Conservation (phyloP, 179 eudicot species). For the Beta macrorhiza region DNA sequence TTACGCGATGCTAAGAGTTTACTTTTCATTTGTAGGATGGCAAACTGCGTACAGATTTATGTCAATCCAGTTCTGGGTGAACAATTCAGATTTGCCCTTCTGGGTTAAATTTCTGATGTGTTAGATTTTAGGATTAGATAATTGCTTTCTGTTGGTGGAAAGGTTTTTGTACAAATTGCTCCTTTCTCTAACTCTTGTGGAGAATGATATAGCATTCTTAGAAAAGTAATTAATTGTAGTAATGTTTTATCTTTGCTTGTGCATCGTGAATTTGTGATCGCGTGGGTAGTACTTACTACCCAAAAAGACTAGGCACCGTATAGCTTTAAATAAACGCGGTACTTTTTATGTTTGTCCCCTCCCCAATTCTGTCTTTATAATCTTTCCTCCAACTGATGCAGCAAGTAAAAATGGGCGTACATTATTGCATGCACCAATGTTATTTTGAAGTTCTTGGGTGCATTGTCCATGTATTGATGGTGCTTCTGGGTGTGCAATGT, state of each 20-base stretch:
- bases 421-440: no score
- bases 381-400: no score
- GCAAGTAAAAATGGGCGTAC: no score
- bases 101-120: not conserved
- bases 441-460: no score
- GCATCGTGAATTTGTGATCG: not conserved
- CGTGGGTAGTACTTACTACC: not conserved
- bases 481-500: no score
- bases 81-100: slow-evolving; percentile 8
- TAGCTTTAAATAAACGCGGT: no score
- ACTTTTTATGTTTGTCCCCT: no score
- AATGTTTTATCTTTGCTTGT: not conserved
- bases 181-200: not conserved
- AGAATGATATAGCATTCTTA: slow-evolving; percentile 1
- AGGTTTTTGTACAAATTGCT: slow-evolving; percentile 15
- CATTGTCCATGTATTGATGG: no score
- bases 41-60: not conserved
- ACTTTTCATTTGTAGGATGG: slow-evolving; percentile 13
- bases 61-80: slow-evolving; percentile 11
- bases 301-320: not conserved
- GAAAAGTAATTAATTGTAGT: not conserved
- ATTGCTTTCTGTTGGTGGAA: slow-evolving; percentile 10
- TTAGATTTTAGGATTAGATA: slow-evolving; percentile 7
- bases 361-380: no score
- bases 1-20: not conserved